A percentile compares a stretch with the other conserved stretches of the same genome.
phyloP scores from a whole-genome alignment of 257 asterid species.

The Avicennia marina region DNA sequence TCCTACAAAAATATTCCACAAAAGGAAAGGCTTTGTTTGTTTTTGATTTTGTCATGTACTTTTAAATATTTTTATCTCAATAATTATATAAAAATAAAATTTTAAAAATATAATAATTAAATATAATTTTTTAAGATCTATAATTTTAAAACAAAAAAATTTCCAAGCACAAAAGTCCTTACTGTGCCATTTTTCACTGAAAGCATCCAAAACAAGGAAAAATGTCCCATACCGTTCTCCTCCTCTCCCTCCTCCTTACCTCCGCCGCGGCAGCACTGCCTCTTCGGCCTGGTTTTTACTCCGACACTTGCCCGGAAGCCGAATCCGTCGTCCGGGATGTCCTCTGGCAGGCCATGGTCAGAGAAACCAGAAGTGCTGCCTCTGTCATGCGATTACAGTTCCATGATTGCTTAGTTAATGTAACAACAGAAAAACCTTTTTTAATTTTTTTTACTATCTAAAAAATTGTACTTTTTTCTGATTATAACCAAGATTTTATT shows the following conservation, averaged over 20 bases:
- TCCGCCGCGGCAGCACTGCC: constrained; percentile 25
- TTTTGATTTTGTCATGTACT: too few species aligned
- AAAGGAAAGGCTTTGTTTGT: too few species aligned
- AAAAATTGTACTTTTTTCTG: too few species aligned
- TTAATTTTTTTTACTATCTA: background rate
- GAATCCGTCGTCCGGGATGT: constrained; percentile 57
- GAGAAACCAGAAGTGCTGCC: constrained; percentile 65
- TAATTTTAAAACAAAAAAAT: too few species aligned
- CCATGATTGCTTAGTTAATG: constrained; percentile 93
- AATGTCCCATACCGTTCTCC: constrained; percentile 29
- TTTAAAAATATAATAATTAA: too few species aligned
- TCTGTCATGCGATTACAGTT: constrained; percentile 95
- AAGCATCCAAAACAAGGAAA: background rate
- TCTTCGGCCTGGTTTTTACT: constrained; percentile 53
- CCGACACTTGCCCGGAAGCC: constrained; percentile 63
- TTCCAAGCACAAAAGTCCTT: too few species aligned
- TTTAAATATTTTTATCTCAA: too few species aligned
- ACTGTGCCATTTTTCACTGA: too few species aligned
- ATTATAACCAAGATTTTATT: too few species aligned
- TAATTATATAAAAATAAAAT: too few species aligned
- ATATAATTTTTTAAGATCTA: too few species aligned
- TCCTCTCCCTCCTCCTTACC: constrained; percentile 25
- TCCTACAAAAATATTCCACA: too few species aligned
- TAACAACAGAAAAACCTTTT: constrained; percentile 16
- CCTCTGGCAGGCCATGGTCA: constrained; percentile 48